Evolutionary conservation across 371 early-diverging fungal genomes (phyloP), one percentile per base, ranked within the genome.

Genomic region (Lichtheimia ramosa): DNA sequence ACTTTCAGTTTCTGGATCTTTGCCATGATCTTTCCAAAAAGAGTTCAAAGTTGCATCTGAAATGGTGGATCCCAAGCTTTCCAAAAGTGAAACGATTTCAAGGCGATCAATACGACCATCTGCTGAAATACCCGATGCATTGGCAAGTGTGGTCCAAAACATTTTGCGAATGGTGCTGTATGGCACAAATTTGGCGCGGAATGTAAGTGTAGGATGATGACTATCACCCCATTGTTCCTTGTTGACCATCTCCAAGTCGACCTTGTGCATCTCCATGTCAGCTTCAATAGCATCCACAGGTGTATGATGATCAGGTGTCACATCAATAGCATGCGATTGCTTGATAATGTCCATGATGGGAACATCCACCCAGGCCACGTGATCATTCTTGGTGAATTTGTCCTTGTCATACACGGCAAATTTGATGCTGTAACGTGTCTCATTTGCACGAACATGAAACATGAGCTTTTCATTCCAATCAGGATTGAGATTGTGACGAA

Each of bases 341-440:
- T 54, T 49, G 39, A 79, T 71, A 14, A 75, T 70, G 28, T 77
- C 76, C 3, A 66, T 23, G 13, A 75, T 70, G 7, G 79, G 69
- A 28, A 88, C 61, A 28, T 81, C 81, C 34, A 79, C 68, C 54
- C 75, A 74, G 3, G 89, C 92, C 1, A 92, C 82, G 58, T 80
- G 82, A 59, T 91, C 90, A 54, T 92, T 89, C 46, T 77, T 78
- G n/a, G 82, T 72, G 42, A 91, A 77, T 58, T 87, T 90, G 60
- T 93, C 92, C 73, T 86, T 84, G 58, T 94, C 95, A 56, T 90
- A 90, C 12, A 93, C 73, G 1, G 87, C 81, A 62, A 90, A 84
- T 46, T 82, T 84, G 43, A 94, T 71, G 15, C 81, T 65, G 75
- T 83, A 92, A 8, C 81, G 73, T 10, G 67, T 62, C 53, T 86